These are phyloP conservation scores for Excoecaria agallocha DNA, from an alignment of 345 rosid genomes.

Conservation along the genomic window DNA sequence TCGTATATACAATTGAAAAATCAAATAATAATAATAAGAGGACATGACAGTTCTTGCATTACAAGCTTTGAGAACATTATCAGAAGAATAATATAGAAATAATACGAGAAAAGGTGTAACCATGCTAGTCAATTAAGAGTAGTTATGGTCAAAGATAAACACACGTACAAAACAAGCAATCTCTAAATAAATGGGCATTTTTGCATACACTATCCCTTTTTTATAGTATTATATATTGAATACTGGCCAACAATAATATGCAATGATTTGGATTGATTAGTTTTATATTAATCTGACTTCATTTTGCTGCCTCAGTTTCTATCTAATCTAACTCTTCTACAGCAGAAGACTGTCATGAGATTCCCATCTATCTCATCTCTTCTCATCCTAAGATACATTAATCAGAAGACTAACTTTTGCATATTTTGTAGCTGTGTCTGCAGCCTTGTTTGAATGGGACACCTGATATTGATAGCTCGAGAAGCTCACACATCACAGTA, in stretches of 20 bases:
- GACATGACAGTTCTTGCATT: no score
- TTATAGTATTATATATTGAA: neutral
- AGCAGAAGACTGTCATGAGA: neutral
- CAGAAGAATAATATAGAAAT: no score
- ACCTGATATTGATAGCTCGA: neutral
- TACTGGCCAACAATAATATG: neutral
- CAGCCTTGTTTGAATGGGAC: neutral
- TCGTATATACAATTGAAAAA: neutral
- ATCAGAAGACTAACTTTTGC: neutral
- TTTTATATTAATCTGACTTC: slow-evolving; percentile 19
- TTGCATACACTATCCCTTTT: neutral
- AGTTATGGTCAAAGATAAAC: slow-evolving; percentile 1
- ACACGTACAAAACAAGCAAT: slow-evolving; percentile 21
- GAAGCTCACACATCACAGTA: neutral
- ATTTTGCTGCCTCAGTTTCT: slow-evolving; percentile 7
- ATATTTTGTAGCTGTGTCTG: neutral
- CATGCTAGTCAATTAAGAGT: neutral
- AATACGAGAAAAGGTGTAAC: neutral
- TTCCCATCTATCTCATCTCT: neutral
- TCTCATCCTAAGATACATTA: neutral
- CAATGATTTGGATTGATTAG: slow-evolving; percentile 12
- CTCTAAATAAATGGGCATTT: neutral
- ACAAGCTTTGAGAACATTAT: neutral
- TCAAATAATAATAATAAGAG: no score
- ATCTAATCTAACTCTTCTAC: neutral